Conservation (phyloP, 2,329 filamentous ascomycete genomes). For the Colletotrichum aenigma region DNA sequence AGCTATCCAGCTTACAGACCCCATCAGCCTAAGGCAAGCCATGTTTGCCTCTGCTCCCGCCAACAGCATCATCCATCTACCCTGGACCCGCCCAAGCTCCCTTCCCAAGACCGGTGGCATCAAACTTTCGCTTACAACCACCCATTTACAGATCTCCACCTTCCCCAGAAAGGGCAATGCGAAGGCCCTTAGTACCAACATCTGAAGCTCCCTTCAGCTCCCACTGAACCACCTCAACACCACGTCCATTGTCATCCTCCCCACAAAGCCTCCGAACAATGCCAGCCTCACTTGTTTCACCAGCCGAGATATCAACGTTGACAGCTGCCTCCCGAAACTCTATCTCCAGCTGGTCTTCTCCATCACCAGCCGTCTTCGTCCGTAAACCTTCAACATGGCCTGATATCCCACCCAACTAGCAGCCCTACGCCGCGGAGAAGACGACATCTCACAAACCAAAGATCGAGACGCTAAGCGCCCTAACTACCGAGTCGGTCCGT, state of each 20-base stretch:
- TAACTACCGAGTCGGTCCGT: background rate
- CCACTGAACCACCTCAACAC: background rate
- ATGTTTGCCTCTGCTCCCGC: background rate
- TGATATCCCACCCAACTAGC: background rate
- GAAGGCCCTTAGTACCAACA: background rate
- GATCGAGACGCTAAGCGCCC: background rate
- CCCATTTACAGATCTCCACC: background rate
- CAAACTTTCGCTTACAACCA: background rate
- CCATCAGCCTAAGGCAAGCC: background rate
- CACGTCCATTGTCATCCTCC: background rate
- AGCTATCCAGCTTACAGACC: background rate
- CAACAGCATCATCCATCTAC: background rate
- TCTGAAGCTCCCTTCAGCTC: background rate
- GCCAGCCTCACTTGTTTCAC: background rate
- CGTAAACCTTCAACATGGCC: background rate
- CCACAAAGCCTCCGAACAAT: background rate
- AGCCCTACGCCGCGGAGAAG: background rate
- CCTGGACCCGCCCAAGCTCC: background rate
- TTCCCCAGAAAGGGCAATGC: background rate
- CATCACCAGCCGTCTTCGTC: background rate
- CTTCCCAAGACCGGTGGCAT: background rate
- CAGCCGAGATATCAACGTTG: background rate
- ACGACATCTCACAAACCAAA: background rate
- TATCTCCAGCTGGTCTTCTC: background rate
- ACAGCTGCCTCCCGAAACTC: background rate